phyloP scores from a whole-genome alignment of 2,329 filamentous ascomycete species.

The Drechslerella coelobrocha region DNA sequence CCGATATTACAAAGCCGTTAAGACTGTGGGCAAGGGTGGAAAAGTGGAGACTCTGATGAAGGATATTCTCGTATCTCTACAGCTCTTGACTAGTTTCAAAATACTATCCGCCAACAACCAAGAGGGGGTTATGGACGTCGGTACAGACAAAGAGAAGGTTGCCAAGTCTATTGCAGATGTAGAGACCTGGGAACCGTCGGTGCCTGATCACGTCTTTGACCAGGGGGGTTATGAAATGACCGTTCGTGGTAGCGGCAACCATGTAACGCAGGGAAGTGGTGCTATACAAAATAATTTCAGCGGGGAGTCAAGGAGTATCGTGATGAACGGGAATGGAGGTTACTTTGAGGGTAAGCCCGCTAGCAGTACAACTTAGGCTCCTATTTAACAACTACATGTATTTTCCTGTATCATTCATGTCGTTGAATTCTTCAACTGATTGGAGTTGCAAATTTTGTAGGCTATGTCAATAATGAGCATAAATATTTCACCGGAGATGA shows the following conservation, averaged over 20 bases:
- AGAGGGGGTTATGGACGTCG: conserved; percentile 2
- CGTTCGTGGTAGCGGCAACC: not conserved
- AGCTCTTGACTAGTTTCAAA: conserved; percentile 12
- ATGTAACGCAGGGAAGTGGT: conserved; percentile 5
- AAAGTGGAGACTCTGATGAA: conserved; percentile 25
- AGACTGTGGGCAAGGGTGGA: conserved; percentile 17
- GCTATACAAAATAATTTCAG: not conserved
- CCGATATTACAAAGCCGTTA: conserved; percentile 20
- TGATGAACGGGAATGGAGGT: not conserved
- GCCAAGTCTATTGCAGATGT: conserved; percentile 7
- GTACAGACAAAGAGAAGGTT: not conserved
- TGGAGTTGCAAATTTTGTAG: not conserved
- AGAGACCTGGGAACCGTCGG: conserved; percentile 7
- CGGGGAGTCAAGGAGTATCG: not conserved
- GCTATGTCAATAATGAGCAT: not conserved
- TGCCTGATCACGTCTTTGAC: conserved; percentile 8
- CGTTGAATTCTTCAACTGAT: not conserved
- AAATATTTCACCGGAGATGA: not conserved
- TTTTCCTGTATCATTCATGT: not conserved
- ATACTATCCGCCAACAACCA: conserved; percentile 4
- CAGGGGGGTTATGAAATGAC: conserved; percentile 4
- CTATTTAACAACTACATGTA: not conserved
- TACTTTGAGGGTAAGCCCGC: conserved; percentile 13
- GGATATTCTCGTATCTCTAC: conserved; percentile 11
- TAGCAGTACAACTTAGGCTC: not conserved